Percentiles rank a stretch among this genome's conserved stretches.
phyloP scores from a whole-genome alignment of 164 flowering plant genomes.

The Malania oleifera region DNA sequence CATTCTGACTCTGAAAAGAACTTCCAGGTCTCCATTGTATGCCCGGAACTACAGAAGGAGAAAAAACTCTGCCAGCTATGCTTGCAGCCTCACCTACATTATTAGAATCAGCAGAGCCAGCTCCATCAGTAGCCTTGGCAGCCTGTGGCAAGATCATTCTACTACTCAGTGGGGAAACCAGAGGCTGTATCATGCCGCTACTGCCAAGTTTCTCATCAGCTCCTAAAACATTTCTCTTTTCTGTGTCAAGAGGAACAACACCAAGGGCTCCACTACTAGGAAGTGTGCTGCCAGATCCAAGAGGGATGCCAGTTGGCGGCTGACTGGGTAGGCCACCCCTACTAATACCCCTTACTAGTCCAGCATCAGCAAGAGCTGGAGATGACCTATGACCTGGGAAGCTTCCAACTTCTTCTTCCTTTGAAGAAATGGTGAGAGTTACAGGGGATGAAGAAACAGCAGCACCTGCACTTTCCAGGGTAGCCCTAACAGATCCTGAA shows the following conservation, averaged over 20 bases:
- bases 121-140: constrained; percentile 55
- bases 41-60: constrained; percentile 64
- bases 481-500: constrained; percentile 38
- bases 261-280: constrained; percentile 50
- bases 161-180: constrained; percentile 57
- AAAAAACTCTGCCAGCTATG: constrained; percentile 57
- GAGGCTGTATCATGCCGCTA: constrained; percentile 53
- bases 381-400: constrained; percentile 65
- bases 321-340: constrained; percentile 54
- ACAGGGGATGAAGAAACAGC: constrained; percentile 42
- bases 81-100: constrained; percentile 48
- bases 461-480: constrained; percentile 43
- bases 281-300: constrained; percentile 43
- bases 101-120: constrained; percentile 46
- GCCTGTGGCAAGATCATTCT: constrained; percentile 63
- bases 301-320: constrained; percentile 39
- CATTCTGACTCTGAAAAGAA: constrained; percentile 78
- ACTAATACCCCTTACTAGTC: constrained; percentile 48
- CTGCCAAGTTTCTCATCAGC: constrained; percentile 71
- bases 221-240: constrained; percentile 65
- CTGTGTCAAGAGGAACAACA: constrained; percentile 47
- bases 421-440: constrained; percentile 39
- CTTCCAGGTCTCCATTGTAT: constrained; percentile 94
- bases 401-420: constrained; percentile 69
- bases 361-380: constrained; percentile 60